Evolutionary conservation across 139 green algal genomes (phyloP).

Genomic region (Chlamydomonas schloesseri): DNA sequence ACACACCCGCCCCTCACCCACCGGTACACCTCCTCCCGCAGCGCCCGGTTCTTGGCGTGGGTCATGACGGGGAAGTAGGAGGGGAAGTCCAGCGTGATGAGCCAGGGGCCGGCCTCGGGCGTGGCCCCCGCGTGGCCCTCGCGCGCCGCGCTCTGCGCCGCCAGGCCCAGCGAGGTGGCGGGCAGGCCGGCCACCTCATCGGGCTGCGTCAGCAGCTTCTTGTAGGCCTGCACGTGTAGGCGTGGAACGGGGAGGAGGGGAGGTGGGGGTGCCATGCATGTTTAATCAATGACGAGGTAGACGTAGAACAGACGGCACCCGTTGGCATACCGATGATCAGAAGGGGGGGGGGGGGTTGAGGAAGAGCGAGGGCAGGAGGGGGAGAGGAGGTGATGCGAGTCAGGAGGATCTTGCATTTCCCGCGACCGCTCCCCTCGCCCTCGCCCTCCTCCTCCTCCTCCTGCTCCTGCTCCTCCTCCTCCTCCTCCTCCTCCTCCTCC

Average conservation of each 20-base stretch:
- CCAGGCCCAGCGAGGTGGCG: constrained; percentile 75
- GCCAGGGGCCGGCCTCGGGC: constrained; percentile 86
- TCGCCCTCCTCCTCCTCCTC: too few relatives aligned
- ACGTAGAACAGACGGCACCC: too few relatives aligned
- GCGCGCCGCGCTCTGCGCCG: constrained; percentile 63
- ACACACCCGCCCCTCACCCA: background rate
- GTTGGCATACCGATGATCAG: too few relatives aligned
- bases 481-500: too few relatives aligned
- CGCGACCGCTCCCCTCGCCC: too few relatives aligned
- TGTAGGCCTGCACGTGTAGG: constrained; percentile 71
- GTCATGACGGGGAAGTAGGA: constrained; percentile 90
- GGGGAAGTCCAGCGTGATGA: constrained; percentile 96
- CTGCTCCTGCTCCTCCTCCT: too few relatives aligned
- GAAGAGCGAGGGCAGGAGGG: too few relatives aligned
- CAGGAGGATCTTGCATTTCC: too few relatives aligned
- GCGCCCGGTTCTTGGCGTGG: constrained; percentile 87
- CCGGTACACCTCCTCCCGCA: constrained; percentile 96
- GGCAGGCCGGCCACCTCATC: constrained; percentile 88
- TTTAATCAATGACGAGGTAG: too few relatives aligned
- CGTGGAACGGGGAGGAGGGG: background rate
- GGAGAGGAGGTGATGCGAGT: too few relatives aligned
- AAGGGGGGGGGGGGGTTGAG: background rate
- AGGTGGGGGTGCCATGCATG: background rate
- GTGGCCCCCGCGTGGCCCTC: constrained; percentile 84
- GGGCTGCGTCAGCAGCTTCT: constrained; percentile 86